Conservation (phyloP, 225 moss, liverwort and hornwort species). For the Lunularia cruciata region DNA sequence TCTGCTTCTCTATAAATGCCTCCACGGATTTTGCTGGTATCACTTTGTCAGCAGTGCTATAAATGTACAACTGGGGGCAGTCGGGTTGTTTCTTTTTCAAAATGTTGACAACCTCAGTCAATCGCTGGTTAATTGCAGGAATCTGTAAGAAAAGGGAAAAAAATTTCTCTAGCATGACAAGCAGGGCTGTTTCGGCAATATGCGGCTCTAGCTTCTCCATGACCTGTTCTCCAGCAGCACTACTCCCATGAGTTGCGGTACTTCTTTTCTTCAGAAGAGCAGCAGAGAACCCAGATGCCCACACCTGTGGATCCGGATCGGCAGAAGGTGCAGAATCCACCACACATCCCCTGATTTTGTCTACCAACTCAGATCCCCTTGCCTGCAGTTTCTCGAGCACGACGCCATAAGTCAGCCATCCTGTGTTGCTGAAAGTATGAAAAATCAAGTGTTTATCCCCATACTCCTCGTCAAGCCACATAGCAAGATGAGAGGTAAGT, state of each 20-base stretch:
- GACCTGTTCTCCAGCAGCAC: slow-evolving; percentile 32
- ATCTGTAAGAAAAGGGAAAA: slow-evolving; percentile 81
- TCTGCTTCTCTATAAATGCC: slow-evolving; percentile 85
- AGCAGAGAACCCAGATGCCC: slow-evolving; percentile 97
- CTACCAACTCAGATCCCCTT: slow-evolving; percentile 49
- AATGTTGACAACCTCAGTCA: slow-evolving; percentile 69
- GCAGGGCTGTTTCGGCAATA: slow-evolving; percentile 71
- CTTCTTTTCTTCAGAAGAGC: slow-evolving; percentile 85
- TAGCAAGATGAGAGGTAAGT: slow-evolving; percentile 61
- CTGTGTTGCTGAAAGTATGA: slow-evolving; percentile 96
- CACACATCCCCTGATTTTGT: slow-evolving; percentile 87
- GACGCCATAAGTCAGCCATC: slow-evolving; percentile 95
- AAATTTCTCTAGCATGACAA: slow-evolving; percentile 73
- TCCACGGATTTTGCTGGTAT: slow-evolving; percentile 83
- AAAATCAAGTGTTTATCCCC: slow-evolving; percentile 82
- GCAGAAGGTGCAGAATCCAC: slow-evolving; percentile 91
- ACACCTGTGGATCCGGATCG: slow-evolving; percentile 85
- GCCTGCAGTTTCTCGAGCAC: slow-evolving; percentile 74
- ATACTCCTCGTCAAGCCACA: slow-evolving; percentile 54
- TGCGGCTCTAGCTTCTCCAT: slow-evolving; percentile 36
- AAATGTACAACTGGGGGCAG: slow-evolving; percentile 93
- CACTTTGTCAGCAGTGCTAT: slow-evolving; percentile 92
- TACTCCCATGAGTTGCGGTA: slow-evolving; percentile 40
- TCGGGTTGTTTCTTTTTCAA: slow-evolving; percentile 81
- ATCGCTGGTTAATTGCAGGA: slow-evolving; percentile 67